Conservation (phyloP, 164 flowering plant genomes). For the Vitis riparia region DNA sequence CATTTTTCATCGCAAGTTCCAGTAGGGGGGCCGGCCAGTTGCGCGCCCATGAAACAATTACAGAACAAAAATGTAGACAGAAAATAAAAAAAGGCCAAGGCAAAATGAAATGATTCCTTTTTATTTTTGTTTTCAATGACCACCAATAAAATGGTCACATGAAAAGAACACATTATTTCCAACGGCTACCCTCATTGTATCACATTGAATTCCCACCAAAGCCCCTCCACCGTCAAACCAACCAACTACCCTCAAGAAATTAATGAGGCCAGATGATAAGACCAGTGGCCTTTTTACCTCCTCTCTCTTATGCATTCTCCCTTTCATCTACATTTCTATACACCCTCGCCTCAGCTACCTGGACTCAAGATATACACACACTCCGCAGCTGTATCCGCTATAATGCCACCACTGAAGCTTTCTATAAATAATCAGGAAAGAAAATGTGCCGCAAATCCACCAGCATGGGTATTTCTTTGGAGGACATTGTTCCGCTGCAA, state of each 20-base stretch:
- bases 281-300: background rate
- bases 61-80: too few species aligned
- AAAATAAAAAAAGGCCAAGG: too few species aligned
- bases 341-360: background rate
- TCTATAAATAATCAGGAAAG: background rate
- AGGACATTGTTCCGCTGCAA: slow-evolving; percentile 3
- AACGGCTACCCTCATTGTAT: background rate
- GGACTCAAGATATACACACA: slow-evolving; percentile 25
- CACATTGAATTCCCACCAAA: too few species aligned
- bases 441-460: background rate
- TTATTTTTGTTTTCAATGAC: background rate
- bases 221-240: too few species aligned
- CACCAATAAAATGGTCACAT: background rate
- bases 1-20: too few species aligned
- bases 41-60: too few species aligned
- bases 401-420: background rate
- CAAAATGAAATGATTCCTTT: too few species aligned
- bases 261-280: background rate
- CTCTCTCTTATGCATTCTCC: background rate
- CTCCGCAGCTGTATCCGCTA: slow-evolving; percentile 5
- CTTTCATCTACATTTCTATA: slow-evolving; percentile 3
- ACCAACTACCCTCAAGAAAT: too few species aligned
- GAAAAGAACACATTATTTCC: background rate
- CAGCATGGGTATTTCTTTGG: background rate
- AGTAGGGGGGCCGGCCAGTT: too few species aligned